phyloP scores from a whole-genome alignment of 2,329 filamentous ascomycete species.

The Trichoderma breve region DNA sequence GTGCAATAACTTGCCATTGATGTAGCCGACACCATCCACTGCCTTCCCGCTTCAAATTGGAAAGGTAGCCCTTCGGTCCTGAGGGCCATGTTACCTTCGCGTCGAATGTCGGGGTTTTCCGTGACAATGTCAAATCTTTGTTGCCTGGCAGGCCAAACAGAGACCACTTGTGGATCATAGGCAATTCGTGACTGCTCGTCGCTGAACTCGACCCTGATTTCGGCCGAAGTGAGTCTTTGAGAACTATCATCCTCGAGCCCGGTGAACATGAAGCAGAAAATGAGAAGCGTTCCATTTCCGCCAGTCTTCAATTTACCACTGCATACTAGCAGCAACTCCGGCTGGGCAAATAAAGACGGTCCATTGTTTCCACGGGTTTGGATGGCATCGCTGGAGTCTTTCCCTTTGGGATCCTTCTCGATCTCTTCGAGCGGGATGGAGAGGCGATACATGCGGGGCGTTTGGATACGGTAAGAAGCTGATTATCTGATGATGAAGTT shows the following conservation, averaged over 20 bases:
- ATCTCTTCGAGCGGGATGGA: not conserved
- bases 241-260: not conserved
- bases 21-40: too few relatives aligned
- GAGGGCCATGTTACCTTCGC: too few relatives aligned
- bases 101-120: too few relatives aligned
- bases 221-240: not conserved
- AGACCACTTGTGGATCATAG: not conserved
- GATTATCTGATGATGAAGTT: too few relatives aligned
- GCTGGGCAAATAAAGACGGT: not conserved
- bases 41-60: too few relatives aligned
- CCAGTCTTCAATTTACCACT: not conserved
- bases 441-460: not conserved
- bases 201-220: not conserved
- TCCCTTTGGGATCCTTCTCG: not conserved
- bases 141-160: not conserved
- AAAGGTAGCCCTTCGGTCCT: too few relatives aligned
- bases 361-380: not conserved
- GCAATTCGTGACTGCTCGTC: not conserved
- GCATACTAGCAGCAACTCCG: not conserved
- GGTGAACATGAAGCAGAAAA: not conserved
- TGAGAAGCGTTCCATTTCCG: not conserved
- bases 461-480: too few relatives aligned
- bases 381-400: not conserved
- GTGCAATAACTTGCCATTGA: accelerated
- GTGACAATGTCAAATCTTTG: not conserved